Conservation (phyloP, 345 rosid species). For the Bruguiera gymnorhiza region DNA sequence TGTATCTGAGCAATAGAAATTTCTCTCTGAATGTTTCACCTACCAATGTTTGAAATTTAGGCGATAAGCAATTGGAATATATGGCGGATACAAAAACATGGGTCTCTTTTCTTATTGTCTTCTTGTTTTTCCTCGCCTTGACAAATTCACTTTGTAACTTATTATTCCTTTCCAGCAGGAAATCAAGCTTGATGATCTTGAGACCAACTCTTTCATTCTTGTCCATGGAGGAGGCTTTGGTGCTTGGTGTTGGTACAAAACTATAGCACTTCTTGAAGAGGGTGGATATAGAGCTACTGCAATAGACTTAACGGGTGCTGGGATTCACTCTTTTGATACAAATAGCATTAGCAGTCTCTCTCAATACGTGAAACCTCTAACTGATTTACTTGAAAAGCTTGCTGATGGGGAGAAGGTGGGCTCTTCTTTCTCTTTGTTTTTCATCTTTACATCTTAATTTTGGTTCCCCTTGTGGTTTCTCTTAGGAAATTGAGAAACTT, state of each 20-base stretch:
- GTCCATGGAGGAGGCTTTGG: constrained; percentile 94
- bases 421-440: not conserved
- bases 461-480: not conserved
- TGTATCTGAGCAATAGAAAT: too few relatives aligned
- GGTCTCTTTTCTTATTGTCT: not conserved
- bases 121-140: not conserved
- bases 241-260: constrained; percentile 88
- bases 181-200: constrained; percentile 33
- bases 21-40: too few relatives aligned
- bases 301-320: constrained; percentile 62
- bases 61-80: not conserved
- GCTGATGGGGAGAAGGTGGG: constrained; percentile 39
- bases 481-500: too few relatives aligned
- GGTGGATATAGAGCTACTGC: constrained; percentile 58
- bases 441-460: not conserved
- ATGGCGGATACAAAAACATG: not conserved
- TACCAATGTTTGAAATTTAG: too few relatives aligned
- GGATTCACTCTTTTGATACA: constrained; percentile 47
- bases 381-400: constrained; percentile 26
- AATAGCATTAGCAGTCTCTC: constrained; percentile 34
- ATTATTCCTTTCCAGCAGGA: constrained; percentile 11
- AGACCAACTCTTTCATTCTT: constrained; percentile 53
- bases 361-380: constrained; percentile 38
- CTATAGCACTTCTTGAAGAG: constrained; percentile 57
- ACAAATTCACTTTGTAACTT: constrained; percentile 4